phyloP scores from a whole-genome alignment of 2,329 filamentous ascomycete genomes.

The Nemania sp. region DNA sequence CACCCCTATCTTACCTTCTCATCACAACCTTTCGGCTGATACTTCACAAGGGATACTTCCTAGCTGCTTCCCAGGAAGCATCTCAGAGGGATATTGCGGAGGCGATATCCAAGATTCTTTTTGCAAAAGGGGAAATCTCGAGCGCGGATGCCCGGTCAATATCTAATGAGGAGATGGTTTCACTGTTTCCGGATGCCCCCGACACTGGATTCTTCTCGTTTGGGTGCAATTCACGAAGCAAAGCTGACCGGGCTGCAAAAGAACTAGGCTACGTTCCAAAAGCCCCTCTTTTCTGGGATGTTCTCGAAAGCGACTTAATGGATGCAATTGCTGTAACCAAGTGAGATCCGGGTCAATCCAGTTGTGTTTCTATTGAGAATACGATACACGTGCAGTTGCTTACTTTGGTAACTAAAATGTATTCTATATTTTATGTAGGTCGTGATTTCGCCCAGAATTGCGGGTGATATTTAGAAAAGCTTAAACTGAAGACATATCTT shows the following conservation, averaged over 20 bases:
- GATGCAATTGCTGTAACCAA: slow-evolving; percentile 2
- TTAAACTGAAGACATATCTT: no score
- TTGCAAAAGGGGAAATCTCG: background rate
- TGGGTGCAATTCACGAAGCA: background rate
- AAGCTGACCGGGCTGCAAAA: slow-evolving; percentile 2
- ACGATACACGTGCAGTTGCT: no score
- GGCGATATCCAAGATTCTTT: slow-evolving; percentile 1
- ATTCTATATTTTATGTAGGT: no score
- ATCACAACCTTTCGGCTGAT: background rate
- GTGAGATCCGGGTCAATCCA: background rate
- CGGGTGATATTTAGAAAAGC: no score
- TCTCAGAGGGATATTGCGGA: slow-evolving; percentile 15
- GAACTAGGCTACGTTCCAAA: slow-evolving; percentile 9
- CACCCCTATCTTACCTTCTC: background rate
- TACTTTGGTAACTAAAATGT: no score
- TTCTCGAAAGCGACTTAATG: slow-evolving; percentile 13
- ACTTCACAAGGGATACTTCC: slow-evolving; percentile 12
- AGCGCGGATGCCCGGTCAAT: background rate
- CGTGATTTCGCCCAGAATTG: no score
- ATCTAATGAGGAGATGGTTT: slow-evolving; percentile 1
- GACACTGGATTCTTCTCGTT: background rate
- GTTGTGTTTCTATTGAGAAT: no score
- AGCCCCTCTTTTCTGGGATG: slow-evolving; percentile 1
- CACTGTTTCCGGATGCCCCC: background rate
- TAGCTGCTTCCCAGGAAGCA: slow-evolving; percentile 6